Percentiles rank a stretch among this genome's conserved stretches.
Conservation (phyloP, 1,284 basidiomycete genomes). For the Ganoderma resinaceum region DNA sequence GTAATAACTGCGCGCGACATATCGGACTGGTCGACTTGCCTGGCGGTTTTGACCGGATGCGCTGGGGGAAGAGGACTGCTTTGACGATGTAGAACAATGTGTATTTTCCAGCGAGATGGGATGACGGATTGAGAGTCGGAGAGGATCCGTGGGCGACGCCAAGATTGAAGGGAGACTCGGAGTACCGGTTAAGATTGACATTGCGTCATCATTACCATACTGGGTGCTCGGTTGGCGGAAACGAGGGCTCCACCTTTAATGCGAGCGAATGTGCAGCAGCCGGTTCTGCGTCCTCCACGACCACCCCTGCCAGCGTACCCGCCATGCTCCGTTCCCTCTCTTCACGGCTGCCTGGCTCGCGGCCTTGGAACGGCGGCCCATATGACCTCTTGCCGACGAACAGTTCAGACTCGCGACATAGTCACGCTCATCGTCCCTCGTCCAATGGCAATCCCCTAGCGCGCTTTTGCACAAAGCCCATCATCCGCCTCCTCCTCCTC, state of each 20-base stretch:
- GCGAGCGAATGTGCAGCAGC: neutral
- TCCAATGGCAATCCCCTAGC: conserved; percentile 11
- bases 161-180: neutral
- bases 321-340: conserved; percentile 28
- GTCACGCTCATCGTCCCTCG: neutral
- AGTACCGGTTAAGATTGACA: neutral
- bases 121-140: neutral
- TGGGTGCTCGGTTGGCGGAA: neutral
- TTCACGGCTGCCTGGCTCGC: conserved; percentile 11
- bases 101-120: neutral
- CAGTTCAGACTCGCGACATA: conserved; percentile 15
- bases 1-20: neutral
- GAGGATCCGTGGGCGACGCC: neutral
- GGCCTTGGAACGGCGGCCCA: neutral
- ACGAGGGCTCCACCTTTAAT: neutral
- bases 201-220: neutral
- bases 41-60: neutral
- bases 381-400: conserved; percentile 18
- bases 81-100: neutral
- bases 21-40: neutral
- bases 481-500: conserved; percentile 19
- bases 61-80: neutral
- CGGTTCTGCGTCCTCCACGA: conserved; percentile 10
- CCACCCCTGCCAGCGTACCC: conserved; percentile 7
- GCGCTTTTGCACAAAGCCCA: conserved; percentile 23